Evolutionary conservation across 1,139 yeast genomes (phyloP).

Genomic region (Geotrichum australiense): DNA sequence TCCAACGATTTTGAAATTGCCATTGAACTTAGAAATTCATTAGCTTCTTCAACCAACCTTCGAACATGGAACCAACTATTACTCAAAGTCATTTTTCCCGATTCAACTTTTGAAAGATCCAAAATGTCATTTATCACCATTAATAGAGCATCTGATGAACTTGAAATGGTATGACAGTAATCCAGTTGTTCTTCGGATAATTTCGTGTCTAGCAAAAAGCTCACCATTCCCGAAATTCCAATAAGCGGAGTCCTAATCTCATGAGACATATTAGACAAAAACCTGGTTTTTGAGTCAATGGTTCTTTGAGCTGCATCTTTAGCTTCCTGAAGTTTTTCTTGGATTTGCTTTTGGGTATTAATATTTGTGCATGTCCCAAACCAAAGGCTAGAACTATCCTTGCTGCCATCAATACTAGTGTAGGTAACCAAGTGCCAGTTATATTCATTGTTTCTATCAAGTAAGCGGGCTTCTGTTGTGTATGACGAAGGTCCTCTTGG

Average conservation of each 20-base stretch:
- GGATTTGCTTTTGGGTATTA: slow-evolving; percentile 35
- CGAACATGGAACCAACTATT: slow-evolving; percentile 68
- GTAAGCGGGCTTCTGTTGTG: slow-evolving; percentile 27
- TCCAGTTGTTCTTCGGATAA: slow-evolving; percentile 74
- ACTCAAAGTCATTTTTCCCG: slow-evolving; percentile 76
- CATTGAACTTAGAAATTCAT: slow-evolving; percentile 70
- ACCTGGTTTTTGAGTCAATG: slow-evolving; percentile 84
- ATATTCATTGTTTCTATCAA: slow-evolving; percentile 27
- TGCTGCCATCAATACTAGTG: slow-evolving; percentile 24
- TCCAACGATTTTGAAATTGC: slow-evolving; percentile 72
- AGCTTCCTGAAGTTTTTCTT: slow-evolving; percentile 70
- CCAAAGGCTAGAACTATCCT: slow-evolving; percentile 23
- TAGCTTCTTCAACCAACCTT: slow-evolving; percentile 72
- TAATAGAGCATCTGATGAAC: slow-evolving; percentile 65
- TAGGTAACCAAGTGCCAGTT: slow-evolving; percentile 32
- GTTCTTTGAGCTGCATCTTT: slow-evolving; percentile 88
- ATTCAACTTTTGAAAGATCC: slow-evolving; percentile 77
- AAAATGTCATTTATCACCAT: slow-evolving; percentile 76
- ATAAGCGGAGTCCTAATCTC: slow-evolving; percentile 88
- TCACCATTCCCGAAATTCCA: slow-evolving; percentile 92
- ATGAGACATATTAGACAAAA: slow-evolving; percentile 72
- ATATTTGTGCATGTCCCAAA: slow-evolving; percentile 35
- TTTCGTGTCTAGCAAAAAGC: slow-evolving; percentile 79
- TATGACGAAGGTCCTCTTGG: slow-evolving; percentile 17
- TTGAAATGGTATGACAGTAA: slow-evolving; percentile 74